Conservation (phyloP, 768 basidiomycete genomes). For the Rhodotorula diobovata region DNA sequence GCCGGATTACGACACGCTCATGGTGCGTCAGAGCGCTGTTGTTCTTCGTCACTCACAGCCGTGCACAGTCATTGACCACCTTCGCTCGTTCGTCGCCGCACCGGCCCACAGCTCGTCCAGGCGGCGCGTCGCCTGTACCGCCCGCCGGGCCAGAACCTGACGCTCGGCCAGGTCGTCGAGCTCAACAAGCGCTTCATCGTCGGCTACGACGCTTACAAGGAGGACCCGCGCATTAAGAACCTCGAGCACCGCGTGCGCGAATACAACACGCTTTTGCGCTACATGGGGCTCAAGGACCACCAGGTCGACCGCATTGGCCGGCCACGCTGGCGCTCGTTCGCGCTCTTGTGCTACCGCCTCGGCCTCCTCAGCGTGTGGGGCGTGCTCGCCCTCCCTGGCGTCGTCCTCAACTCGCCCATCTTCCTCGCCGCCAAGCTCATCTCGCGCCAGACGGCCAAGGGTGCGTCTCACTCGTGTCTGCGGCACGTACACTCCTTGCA, state of each 20-base stretch:
- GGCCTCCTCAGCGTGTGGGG: constrained; percentile 75
- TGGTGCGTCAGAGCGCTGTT: constrained; percentile 58
- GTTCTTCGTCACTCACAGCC: not conserved
- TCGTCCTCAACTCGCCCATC: constrained; percentile 85
- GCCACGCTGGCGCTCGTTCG: constrained; percentile 69
- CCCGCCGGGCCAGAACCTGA: constrained; percentile 86
- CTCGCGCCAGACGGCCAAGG: constrained; percentile 78
- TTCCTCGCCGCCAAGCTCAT: constrained; percentile 84
- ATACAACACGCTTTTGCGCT: constrained; percentile 80
- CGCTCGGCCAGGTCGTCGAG: constrained; percentile 91
- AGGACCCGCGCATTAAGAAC: constrained; percentile 80
- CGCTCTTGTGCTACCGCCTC: constrained; percentile 75
- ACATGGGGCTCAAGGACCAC: constrained; percentile 65
- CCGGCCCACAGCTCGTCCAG: constrained; percentile 72
- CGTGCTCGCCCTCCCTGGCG: constrained; percentile 78
- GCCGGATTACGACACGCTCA: constrained; percentile 94
- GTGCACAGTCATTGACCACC: not conserved
- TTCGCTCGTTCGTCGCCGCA: too few species aligned
- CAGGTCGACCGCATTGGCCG: constrained; percentile 4
- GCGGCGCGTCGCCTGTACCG: constrained; percentile 89
- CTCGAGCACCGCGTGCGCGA: constrained; percentile 73
- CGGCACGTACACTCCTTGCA: not conserved
- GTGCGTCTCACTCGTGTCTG: constrained; percentile 44
- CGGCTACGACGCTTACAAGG: constrained; percentile 85
- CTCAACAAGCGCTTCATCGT: constrained; percentile 87